A percentile compares a stretch with the other conserved stretches of the same genome.
phyloP scores from a whole-genome alignment of 176 grass and related monocot species.

The Aechmea fasciata region DNA sequence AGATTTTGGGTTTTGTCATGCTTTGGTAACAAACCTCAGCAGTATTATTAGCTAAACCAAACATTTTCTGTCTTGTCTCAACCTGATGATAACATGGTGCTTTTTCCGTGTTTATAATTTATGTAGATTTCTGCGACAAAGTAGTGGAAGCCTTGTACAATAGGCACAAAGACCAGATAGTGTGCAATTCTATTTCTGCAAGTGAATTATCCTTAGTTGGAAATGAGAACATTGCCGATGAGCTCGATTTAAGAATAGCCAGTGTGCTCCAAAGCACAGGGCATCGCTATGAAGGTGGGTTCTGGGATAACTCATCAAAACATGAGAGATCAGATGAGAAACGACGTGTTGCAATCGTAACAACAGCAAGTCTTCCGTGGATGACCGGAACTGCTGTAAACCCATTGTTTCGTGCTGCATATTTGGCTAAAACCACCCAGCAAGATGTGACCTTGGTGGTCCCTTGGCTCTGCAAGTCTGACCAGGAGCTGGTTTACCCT shows the following conservation, averaged over 20 bases:
- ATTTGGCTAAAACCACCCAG: constrained; percentile 64
- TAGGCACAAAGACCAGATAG: constrained; percentile 39
- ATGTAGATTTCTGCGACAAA: constrained; percentile 61
- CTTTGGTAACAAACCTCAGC: too few species aligned
- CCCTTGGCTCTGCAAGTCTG: constrained; percentile 73
- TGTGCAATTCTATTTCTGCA: constrained; percentile 34
- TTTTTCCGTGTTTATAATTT: constrained; percentile 16
- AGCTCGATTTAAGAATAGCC: constrained; percentile 87
- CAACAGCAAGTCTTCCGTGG: constrained; percentile 94
- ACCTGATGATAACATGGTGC: not conserved
- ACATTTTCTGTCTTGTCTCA: too few species aligned
- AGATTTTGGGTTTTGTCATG: too few species aligned
- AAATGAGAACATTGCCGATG: constrained; percentile 40
- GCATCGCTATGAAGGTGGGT: constrained; percentile 48
- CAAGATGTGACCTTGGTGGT: constrained; percentile 77
- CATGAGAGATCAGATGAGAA: constrained; percentile 40
- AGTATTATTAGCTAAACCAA: too few species aligned
- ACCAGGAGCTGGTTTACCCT: constrained; percentile 82
- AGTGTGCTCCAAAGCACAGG: constrained; percentile 64
- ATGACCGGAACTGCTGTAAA: constrained; percentile 97
- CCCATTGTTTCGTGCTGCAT: constrained; percentile 88
- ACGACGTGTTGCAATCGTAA: constrained; percentile 79
- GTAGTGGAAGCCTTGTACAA: constrained; percentile 48
- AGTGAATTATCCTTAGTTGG: constrained; percentile 36
- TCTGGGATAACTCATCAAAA: constrained; percentile 40